These are phyloP conservation scores for Exophiala alcalophila DNA, from an alignment of 2,329 filamentous ascomycete species.

Conservation along the genomic window DNA sequence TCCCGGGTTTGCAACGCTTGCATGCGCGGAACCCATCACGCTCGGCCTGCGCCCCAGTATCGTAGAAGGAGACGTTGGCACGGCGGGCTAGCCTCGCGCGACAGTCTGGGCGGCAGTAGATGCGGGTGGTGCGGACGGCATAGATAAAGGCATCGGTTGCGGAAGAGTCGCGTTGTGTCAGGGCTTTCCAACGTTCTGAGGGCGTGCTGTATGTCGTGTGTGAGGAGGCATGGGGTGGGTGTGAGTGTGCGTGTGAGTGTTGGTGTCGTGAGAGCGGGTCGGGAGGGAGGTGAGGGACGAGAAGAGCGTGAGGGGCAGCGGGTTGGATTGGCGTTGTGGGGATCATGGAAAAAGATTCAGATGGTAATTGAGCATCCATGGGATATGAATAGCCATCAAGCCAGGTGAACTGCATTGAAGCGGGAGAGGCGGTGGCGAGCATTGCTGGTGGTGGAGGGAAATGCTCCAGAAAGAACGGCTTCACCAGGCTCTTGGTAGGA, in stretches of 20 bases:
- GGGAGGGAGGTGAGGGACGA: no score
- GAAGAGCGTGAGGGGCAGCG: no score
- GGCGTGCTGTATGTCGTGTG: conserved; percentile 4
- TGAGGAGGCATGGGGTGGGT: neutral
- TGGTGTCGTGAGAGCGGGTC: neutral
- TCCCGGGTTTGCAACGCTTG: conserved; percentile 55
- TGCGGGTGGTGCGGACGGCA: conserved; percentile 54
- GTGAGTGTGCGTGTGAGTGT: neutral
- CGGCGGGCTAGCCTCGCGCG: conserved; percentile 56
- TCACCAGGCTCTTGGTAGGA: no score
- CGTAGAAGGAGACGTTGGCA: conserved; percentile 56
- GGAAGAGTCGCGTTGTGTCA: conserved; percentile 44
- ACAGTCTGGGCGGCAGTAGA: conserved; percentile 57
- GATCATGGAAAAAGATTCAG: neutral
- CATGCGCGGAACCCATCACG: conserved; percentile 53
- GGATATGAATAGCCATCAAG: neutral
- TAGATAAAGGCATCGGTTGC: conserved; percentile 53
- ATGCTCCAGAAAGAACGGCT: no score
- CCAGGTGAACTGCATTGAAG: conserved; percentile 2
- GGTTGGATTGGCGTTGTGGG: neutral
- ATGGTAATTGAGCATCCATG: neutral
- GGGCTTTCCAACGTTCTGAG: conserved; percentile 42
- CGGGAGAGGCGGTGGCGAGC: neutral
- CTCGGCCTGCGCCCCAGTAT: conserved; percentile 47
- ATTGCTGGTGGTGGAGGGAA: neutral